These are phyloP conservation scores for Clarireedia sp. DNA, from an alignment of 2,329 filamentous ascomycete genomes.

Conservation along the genomic window DNA sequence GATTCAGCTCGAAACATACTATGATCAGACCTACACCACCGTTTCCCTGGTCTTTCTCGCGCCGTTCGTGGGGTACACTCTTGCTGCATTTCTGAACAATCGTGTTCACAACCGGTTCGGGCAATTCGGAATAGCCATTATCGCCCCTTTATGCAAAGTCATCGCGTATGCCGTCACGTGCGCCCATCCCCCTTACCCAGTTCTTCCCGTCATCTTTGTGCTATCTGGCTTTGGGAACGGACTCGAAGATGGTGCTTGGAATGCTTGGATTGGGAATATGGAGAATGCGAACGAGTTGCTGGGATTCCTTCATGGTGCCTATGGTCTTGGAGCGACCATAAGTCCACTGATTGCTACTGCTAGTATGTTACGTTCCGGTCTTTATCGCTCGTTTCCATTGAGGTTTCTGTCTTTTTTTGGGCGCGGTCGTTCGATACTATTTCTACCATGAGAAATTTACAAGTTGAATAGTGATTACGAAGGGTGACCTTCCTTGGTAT, in stretches of 20 bases:
- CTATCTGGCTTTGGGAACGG: conserved; percentile 65
- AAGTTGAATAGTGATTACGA: conserved; percentile 65
- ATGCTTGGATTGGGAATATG: conserved; percentile 62
- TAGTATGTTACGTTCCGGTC: neutral
- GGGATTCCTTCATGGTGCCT: conserved; percentile 64
- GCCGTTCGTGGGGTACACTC: conserved; percentile 56
- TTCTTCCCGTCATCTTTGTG: conserved; percentile 55
- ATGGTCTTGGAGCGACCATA: conserved; percentile 64
- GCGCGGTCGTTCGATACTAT: neutral
- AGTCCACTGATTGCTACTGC: conserved; percentile 37
- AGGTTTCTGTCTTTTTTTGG: neutral
- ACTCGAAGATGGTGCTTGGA: conserved; percentile 52
- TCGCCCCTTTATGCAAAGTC: conserved; percentile 26
- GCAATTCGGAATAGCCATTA: conserved; percentile 47
- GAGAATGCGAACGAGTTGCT: conserved; percentile 58
- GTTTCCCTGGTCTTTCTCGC: conserved; percentile 61
- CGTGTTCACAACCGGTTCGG: conserved; percentile 49
- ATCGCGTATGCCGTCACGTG: conserved; percentile 36
- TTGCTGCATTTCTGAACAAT: conserved; percentile 57
- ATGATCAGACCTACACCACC: conserved; percentile 51
- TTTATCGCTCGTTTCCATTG: neutral
- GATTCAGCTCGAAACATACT: conserved; percentile 37
- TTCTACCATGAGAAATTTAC: conserved; percentile 36
- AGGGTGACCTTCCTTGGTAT: conserved; percentile 56
- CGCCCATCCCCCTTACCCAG: conserved; percentile 61